phyloP scores from a whole-genome alignment of 2,329 filamentous ascomycete genomes.

The Aureobasidium sp. region DNA sequence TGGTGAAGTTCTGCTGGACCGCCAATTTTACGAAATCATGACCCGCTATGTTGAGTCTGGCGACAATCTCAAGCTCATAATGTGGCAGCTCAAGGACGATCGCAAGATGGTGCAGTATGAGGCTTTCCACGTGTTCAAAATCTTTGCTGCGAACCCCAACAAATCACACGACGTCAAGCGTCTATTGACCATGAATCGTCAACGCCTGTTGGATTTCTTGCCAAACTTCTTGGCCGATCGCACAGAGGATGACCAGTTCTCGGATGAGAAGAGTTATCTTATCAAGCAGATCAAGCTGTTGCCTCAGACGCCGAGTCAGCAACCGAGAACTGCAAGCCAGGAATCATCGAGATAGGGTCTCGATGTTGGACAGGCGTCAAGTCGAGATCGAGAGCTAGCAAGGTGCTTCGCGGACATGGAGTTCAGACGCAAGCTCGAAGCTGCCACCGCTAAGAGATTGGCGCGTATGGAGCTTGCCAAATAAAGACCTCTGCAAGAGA shows the following conservation, averaged over 20 bases:
- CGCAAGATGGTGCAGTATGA: conserved; percentile 99
- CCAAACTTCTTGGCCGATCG: conserved; percentile 89
- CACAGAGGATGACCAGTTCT: conserved; percentile 96
- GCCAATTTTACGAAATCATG: conserved; percentile 97
- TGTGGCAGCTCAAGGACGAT: conserved; percentile 93
- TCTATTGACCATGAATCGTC: conserved; percentile 92
- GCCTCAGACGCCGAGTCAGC: conserved; percentile 16
- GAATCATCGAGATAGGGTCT: conserved; percentile 13
- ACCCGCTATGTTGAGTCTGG: conserved; percentile 91
- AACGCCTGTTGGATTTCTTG: conserved; percentile 80
- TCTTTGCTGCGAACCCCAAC: conserved; percentile 97
- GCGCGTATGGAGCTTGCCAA: neutral
- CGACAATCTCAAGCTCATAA: conserved; percentile 94
- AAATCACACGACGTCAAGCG: conserved; percentile 95
- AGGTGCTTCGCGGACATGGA: conserved; percentile 7
- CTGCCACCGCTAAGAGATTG: conserved; percentile 8
- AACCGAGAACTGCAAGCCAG: neutral
- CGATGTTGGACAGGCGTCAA: neutral
- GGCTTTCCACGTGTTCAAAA: conserved; percentile 98
- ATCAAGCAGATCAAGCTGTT: conserved; percentile 71
- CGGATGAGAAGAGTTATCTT: conserved; percentile 93
- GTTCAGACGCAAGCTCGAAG: conserved; percentile 10
- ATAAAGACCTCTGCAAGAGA: neutral
- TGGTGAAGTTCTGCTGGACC: conserved; percentile 86
- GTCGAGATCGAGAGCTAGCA: neutral